Evolutionary conservation across 2,329 filamentous ascomycete species (phyloP), one percentile per base, ranked within the genome.

Genomic region (Botryotinia convoluta): DNA sequence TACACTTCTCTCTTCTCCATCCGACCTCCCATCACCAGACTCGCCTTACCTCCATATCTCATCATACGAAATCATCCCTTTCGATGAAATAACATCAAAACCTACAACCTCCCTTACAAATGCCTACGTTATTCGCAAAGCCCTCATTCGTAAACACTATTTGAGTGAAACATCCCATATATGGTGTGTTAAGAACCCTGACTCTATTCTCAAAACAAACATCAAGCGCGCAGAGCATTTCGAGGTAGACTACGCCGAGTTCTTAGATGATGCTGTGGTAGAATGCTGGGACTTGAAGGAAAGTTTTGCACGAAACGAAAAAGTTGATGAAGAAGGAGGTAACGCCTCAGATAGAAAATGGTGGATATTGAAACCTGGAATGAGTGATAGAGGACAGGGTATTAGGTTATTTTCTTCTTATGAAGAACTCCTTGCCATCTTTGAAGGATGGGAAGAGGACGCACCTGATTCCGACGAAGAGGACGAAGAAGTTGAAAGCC

Each of bases 351-450:
- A 87, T 60, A 87, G 87, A 74, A 90, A 97, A 81, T 99, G 95
- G 95, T 99, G 96, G 96, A 98, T 99, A 77, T 83, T 99, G 74
- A 99, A 99, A 83, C 95, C 96, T 0, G 92, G 95, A 14, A 98
- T 99, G 96, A 97, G 94, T 82, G 96, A 99, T 81, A 89, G 95
- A 37, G 96, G 95, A 0, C 95, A 98, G 81, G 96, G 96, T 1
- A 98, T 99, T 73, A 85, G 93, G 57, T 85, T 99, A 0, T 99
- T 99, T 82, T 93, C 90, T 78, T 93, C 90, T 3, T 93, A 96
- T 85, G 90, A 91, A 72, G 91, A 97, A 80, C 84, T 99, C n/a
- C 91, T 92, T 74, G 87, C 81, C 22, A 96, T 99, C 71, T 99
- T 98, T 80, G 94, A 98, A 77, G 91, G 89, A 73, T 99, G 96